phyloP scores from a whole-genome alignment of 2,329 filamentous ascomycete species.

The Pestalotiopsis sp. region DNA sequence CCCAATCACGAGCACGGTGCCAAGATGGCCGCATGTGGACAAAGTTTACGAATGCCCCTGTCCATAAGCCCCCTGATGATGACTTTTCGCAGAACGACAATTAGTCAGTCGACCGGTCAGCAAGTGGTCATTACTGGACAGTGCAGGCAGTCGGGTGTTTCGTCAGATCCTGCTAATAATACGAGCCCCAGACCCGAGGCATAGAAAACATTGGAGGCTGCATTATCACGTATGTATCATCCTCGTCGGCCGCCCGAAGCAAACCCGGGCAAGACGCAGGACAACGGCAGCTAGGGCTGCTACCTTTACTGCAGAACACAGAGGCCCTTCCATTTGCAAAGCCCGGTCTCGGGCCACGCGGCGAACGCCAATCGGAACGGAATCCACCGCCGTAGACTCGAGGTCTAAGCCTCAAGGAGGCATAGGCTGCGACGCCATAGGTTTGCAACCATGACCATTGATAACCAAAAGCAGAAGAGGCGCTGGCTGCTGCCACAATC shows the following conservation, averaged over 20 bases:
- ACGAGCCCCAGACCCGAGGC: background rate
- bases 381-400: background rate
- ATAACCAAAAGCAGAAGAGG: background rate
- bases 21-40: background rate
- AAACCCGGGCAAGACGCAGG: background rate
- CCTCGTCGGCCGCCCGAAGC: background rate
- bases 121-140: background rate
- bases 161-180: background rate
- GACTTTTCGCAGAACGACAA: background rate
- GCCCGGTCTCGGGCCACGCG: background rate
- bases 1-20: background rate
- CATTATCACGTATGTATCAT: no score
- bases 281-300: background rate
- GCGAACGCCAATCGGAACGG: slow-evolving; percentile 3
- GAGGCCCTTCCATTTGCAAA: background rate
- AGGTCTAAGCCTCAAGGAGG: background rate
- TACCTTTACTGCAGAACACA: background rate
- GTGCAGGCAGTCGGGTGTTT: background rate
- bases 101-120: background rate
- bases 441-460: background rate
- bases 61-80: background rate
- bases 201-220: background rate
- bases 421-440: slow-evolving; percentile 4
- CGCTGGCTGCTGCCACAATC: background rate
- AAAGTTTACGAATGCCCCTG: background rate